Conservation (phyloP, 805 yeast species). For the Zygosaccharomyces rouxii region DNA sequence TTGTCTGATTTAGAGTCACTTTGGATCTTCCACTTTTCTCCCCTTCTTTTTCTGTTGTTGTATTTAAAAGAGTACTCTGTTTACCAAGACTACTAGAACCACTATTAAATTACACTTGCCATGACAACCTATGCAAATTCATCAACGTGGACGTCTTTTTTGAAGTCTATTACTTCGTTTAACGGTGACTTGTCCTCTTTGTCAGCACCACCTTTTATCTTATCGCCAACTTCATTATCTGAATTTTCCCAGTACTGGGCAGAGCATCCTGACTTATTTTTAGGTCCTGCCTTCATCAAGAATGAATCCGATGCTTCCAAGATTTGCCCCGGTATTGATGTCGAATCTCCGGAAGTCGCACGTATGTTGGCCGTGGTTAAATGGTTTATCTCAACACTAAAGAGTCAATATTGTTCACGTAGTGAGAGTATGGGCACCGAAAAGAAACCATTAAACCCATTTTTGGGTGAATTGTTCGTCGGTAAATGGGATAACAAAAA, state of each 20-base stretch:
- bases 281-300: constrained; percentile 56
- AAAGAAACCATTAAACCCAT: constrained; percentile 95
- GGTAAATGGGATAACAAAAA: constrained; percentile 74
- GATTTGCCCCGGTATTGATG: constrained; percentile 30
- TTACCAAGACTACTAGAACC: not conserved
- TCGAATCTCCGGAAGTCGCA: constrained; percentile 41
- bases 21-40: not conserved
- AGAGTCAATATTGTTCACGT: constrained; percentile 91
- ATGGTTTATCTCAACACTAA: constrained; percentile 88
- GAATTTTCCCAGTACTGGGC: constrained; percentile 97
- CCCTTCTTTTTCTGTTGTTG: not conserved
- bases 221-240: constrained; percentile 80
- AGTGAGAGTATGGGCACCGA: constrained; percentile 91
- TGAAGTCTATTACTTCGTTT: constrained; percentile 85
- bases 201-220: constrained; percentile 96
- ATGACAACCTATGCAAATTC: constrained; percentile 38
- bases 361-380: constrained; percentile 75
- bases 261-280: constrained; percentile 78
- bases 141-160: constrained; percentile 84
- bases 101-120: not conserved
- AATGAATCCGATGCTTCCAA: constrained; percentile 35
- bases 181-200: constrained; percentile 90
- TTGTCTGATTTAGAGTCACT: no score
- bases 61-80: not conserved
- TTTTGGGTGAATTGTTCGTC: constrained; percentile 88